phyloP scores from a whole-genome alignment of 1,139 yeast species.

The Candida labiduridarum region DNA sequence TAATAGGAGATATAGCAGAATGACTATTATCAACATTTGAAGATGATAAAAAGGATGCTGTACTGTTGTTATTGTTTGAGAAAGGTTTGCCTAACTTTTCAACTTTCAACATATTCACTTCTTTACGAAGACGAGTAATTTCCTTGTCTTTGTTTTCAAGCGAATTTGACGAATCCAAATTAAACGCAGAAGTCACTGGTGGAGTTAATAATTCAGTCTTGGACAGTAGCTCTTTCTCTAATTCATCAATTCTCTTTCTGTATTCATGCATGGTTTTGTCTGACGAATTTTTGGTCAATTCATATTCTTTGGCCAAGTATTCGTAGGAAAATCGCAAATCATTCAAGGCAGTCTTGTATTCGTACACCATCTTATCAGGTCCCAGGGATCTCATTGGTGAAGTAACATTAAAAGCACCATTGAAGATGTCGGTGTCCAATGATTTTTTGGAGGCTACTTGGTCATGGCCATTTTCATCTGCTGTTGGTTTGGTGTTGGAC shows the following conservation, averaged over 20 bases:
- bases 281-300: slow-evolving; percentile 55
- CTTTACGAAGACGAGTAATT: slow-evolving; percentile 47
- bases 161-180: slow-evolving; percentile 11
- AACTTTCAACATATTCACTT: slow-evolving; percentile 49
- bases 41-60: slow-evolving; percentile 8
- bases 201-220: slow-evolving; percentile 7
- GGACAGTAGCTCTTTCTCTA: slow-evolving; percentile 42
- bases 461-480: background rate
- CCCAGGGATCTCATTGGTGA: slow-evolving; percentile 3
- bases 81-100: slow-evolving; percentile 44
- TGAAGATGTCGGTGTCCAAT: background rate
- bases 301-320: slow-evolving; percentile 61
- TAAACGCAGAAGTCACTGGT: background rate
- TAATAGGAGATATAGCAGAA: slow-evolving; percentile 26
- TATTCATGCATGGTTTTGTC: slow-evolving; percentile 50
- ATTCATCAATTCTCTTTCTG: slow-evolving; percentile 42
- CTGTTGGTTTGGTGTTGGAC: slow-evolving; percentile 5
- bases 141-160: slow-evolving; percentile 48
- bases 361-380: slow-evolving; percentile 31
- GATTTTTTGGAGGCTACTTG: background rate
- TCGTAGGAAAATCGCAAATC: slow-evolving; percentile 68
- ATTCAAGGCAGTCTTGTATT: slow-evolving; percentile 56
- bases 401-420: background rate
- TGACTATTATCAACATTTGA: slow-evolving; percentile 9
- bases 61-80: slow-evolving; percentile 5